These are phyloP conservation scores for Pleurotus djamor DNA, from an alignment of 768 basidiomycete genomes.

Conservation along the genomic window DNA sequence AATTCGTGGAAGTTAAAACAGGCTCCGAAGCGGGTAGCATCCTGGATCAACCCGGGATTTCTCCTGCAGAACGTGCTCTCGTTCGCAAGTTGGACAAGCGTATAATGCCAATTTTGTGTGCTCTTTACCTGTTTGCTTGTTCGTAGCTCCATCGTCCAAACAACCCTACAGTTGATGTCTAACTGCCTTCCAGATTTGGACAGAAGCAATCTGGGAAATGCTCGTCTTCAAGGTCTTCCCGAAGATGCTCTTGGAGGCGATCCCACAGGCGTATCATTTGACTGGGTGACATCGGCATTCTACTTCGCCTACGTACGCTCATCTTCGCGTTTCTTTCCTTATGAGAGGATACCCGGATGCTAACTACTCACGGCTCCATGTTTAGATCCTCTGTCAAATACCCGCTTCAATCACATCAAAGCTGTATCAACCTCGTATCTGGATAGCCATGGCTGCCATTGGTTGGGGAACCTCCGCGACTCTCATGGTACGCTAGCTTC, in stretches of 20 bases:
- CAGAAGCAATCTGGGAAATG: conserved; percentile 79
- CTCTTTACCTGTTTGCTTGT: conserved; percentile 81
- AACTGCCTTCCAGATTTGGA: conserved; percentile 52
- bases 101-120: conserved; percentile 69
- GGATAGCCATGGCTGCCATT: conserved; percentile 62
- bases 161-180: neutral
- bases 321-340: neutral
- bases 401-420: conserved; percentile 68
- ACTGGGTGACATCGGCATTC: conserved; percentile 77
- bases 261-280: conserved; percentile 63
- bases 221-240: conserved; percentile 69
- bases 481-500: conserved; percentile 49
- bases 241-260: conserved; percentile 67
- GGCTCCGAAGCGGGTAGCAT: neutral
- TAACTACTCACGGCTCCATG: neutral
- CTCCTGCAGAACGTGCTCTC: conserved; percentile 46
- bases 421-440: conserved; percentile 63
- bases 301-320: conserved; percentile 72
- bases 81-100: conserved; percentile 64
- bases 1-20: neutral
- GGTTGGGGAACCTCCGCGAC: conserved; percentile 78
- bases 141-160: conserved; percentile 22
- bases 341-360: neutral
- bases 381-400: conserved; percentile 65
- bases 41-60: neutral